phyloP scores from a whole-genome alignment of 2,329 filamentous ascomycete genomes.

The Cryphonectria radicalis region DNA sequence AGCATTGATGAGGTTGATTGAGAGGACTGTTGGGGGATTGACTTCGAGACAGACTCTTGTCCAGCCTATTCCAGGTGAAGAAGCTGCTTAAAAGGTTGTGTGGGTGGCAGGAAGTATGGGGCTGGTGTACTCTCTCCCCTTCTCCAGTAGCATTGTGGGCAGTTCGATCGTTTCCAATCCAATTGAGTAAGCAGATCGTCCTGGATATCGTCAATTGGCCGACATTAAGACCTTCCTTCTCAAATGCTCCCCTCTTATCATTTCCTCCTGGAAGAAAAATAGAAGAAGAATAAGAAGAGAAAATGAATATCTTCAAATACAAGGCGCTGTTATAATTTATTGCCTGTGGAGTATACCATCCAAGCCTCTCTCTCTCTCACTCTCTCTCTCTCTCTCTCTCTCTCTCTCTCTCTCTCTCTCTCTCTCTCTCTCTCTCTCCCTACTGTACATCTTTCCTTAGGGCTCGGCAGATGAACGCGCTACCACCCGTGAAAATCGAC shows the following conservation, averaged over 20 bases:
- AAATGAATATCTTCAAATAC: not conserved
- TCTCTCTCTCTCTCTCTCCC: too few relatives aligned
- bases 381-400: too few relatives aligned
- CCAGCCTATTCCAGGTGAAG: not conserved
- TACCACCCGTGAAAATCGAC: not conserved
- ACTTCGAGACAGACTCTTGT: not conserved
- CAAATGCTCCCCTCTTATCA: not conserved
- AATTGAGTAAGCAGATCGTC: not conserved
- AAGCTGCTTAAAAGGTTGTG: not conserved
- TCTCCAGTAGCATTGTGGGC: not conserved
- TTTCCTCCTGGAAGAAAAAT: not conserved
- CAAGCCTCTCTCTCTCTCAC: not conserved
- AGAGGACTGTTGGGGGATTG: not conserved
- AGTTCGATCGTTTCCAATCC: not conserved
- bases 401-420: not conserved
- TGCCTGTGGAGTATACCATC: too few relatives aligned
- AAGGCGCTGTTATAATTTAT: not conserved
- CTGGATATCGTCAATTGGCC: not conserved
- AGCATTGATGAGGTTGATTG: not conserved
- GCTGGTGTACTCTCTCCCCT: not conserved
- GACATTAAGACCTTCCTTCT: not conserved
- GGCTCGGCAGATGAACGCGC: not conserved
- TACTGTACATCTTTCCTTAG: not conserved
- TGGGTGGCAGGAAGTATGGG: not conserved
- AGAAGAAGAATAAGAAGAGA: not conserved